phyloP scores from a whole-genome alignment of 2,329 filamentous ascomycete genomes.

The Claviceps cyperi region DNA sequence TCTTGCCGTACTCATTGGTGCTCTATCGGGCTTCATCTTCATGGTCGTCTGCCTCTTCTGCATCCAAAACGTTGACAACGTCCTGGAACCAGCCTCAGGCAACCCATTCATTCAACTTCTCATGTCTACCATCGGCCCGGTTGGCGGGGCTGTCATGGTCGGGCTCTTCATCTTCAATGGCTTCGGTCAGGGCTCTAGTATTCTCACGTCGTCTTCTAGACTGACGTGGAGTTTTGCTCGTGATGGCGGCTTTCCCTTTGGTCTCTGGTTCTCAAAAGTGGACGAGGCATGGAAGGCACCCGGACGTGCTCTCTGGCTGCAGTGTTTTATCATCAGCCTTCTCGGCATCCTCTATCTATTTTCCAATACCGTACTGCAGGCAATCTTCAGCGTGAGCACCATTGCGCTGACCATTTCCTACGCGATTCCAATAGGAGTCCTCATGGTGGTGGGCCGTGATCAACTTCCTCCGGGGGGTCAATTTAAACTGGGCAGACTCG shows the following conservation, averaged over 20 bases:
- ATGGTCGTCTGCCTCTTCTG: conserved; percentile 37
- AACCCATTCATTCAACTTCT: conserved; percentile 36
- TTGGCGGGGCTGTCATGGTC: conserved; percentile 29
- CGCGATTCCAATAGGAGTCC: conserved; percentile 31
- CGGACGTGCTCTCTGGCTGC: conserved; percentile 35
- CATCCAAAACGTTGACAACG: conserved; percentile 29
- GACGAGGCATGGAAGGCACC: conserved; percentile 37
- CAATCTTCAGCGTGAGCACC: conserved; percentile 40
- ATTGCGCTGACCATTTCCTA: conserved; percentile 39
- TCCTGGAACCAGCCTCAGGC: conserved; percentile 24
- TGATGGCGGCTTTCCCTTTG: conserved; percentile 33
- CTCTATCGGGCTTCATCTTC: conserved; percentile 34
- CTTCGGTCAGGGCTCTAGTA: conserved; percentile 35
- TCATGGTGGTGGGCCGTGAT: conserved; percentile 36
- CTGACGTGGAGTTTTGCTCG: conserved; percentile 41
- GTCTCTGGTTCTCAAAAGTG: conserved; percentile 26
- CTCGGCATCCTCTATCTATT: conserved; percentile 43
- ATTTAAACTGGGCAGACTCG: conserved; percentile 31
- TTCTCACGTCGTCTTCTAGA: conserved; percentile 36
- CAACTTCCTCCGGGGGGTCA: conserved; percentile 29
- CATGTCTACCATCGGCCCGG: conserved; percentile 18
- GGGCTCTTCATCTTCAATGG: conserved; percentile 41
- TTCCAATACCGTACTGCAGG: conserved; percentile 35
- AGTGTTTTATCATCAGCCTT: conserved; percentile 26
- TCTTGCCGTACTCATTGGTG: conserved; percentile 34